Percentiles rank a stretch among this genome's conserved stretches.
These are phyloP conservation scores for Mortierella sp. DNA, from an alignment of 371 early-diverging fungal genomes.

Conservation along the genomic window DNA sequence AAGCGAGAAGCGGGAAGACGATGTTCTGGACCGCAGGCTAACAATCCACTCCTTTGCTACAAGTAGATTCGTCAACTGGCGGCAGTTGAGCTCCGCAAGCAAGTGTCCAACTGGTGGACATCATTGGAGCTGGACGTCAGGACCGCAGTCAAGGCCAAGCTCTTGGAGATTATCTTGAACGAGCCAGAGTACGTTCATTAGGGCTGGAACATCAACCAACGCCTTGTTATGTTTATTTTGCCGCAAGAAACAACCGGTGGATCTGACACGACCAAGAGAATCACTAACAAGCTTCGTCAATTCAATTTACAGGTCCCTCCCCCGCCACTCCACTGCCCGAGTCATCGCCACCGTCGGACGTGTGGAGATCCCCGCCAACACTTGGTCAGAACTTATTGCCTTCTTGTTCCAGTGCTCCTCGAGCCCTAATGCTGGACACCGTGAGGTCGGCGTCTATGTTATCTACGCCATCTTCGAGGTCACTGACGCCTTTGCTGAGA, in stretches of 20 bases:
- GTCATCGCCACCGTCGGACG: constrained; percentile 91
- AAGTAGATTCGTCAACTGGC: constrained; percentile 85
- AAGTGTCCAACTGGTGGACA: constrained; percentile 80
- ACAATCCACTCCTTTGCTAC: neutral
- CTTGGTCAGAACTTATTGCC: constrained; percentile 84
- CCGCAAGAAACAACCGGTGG: neutral
- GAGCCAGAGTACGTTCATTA: constrained; percentile 74
- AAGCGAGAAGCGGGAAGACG: neutral
- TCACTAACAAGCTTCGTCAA: neutral
- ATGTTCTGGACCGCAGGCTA: neutral
- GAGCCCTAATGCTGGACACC: constrained; percentile 78
- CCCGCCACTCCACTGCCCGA: constrained; percentile 86
- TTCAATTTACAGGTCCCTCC: constrained; percentile 68
- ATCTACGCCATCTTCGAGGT: constrained; percentile 88
- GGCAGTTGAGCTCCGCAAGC: constrained; percentile 91
- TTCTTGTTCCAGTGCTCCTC: constrained; percentile 84
- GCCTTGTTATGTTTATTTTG: neutral
- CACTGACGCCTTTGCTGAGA: constrained; percentile 77
- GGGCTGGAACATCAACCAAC: neutral
- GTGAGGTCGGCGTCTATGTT: constrained; percentile 90
- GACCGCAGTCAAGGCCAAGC: constrained; percentile 69
- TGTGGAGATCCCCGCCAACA: constrained; percentile 80
- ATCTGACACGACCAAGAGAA: neutral
- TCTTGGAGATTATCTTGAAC: constrained; percentile 76
- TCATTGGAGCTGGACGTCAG: constrained; percentile 70